Evolutionary conservation across 2,329 filamentous ascomycete species (phyloP).

Genomic region (Curvularia spicifera): DNA sequence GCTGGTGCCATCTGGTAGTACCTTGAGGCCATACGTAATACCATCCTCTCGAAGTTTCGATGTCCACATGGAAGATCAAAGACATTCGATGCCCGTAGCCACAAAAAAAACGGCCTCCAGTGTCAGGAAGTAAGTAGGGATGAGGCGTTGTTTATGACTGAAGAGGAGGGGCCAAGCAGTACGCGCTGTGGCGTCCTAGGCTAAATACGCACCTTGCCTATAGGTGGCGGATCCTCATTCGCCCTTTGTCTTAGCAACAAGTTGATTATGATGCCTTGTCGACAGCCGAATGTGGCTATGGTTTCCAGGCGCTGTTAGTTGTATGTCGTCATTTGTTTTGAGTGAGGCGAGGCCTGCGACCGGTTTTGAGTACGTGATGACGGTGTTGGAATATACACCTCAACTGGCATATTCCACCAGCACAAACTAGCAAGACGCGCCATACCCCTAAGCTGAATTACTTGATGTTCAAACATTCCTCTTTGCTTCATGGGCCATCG

Average conservation of each 20-base stretch:
- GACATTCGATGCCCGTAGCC: background rate
- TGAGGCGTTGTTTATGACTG: background rate
- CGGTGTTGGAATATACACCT: too few relatives aligned
- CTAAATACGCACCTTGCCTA: slow-evolving; percentile 6
- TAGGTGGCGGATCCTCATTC: slow-evolving; percentile 3
- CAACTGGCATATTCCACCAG: background rate
- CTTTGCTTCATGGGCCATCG: background rate
- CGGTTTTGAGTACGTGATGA: background rate
- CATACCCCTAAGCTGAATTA: background rate
- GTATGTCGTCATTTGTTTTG: background rate
- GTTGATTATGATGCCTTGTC: background rate
- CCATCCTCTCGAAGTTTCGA: slow-evolving; percentile 6
- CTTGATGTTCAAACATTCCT: too few relatives aligned
- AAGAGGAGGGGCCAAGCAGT: background rate
- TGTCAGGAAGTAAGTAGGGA: background rate
- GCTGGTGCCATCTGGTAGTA: background rate
- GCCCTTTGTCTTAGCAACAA: background rate
- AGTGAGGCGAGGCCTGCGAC: background rate
- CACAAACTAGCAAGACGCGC: background rate
- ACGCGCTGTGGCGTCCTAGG: slow-evolving; percentile 1
- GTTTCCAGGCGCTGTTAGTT: background rate
- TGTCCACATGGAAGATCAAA: background rate
- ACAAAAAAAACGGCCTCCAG: background rate
- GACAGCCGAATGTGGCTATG: background rate
- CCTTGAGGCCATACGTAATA: slow-evolving; percentile 8